These are phyloP conservation scores for Carallia pectinifolia DNA, from an alignment of 345 rosid genomes.

Conservation along the genomic window DNA sequence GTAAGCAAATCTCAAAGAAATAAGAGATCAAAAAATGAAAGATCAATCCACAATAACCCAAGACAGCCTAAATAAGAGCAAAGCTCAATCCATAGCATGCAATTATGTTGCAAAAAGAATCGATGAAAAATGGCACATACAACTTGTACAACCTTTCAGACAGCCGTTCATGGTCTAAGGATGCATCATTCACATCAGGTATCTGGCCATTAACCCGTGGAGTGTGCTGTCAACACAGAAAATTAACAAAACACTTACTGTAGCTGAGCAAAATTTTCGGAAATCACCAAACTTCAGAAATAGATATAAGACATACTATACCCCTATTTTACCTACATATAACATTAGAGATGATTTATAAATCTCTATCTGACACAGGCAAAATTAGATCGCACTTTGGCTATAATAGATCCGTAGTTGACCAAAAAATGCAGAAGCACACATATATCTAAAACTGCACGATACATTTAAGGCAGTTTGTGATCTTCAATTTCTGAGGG, in stretches of 20 bases:
- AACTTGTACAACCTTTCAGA: slow-evolving; percentile 65
- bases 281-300: background rate
- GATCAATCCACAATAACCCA: background rate
- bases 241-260: slow-evolving; percentile 8
- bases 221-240: slow-evolving; percentile 66
- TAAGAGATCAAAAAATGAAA: background rate
- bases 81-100: background rate
- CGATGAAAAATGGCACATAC: slow-evolving; percentile 3
- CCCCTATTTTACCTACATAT: too few species aligned
- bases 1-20: background rate
- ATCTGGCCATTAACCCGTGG: slow-evolving; percentile 78
- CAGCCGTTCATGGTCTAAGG: slow-evolving; percentile 79
- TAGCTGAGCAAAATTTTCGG: background rate
- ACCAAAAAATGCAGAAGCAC: too few species aligned
- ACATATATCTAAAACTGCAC: too few species aligned
- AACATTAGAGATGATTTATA: too few species aligned
- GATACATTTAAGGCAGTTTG: too few species aligned
- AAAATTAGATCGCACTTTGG: too few species aligned
- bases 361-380: too few species aligned
- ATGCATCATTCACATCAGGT: slow-evolving; percentile 83
- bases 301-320: too few species aligned
- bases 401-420: too few species aligned
- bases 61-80: background rate
- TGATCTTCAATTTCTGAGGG: too few species aligned
- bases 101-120: background rate